phyloP scores from a whole-genome alignment of 176 grass and related monocot species.

The Thalia dealbata region DNA sequence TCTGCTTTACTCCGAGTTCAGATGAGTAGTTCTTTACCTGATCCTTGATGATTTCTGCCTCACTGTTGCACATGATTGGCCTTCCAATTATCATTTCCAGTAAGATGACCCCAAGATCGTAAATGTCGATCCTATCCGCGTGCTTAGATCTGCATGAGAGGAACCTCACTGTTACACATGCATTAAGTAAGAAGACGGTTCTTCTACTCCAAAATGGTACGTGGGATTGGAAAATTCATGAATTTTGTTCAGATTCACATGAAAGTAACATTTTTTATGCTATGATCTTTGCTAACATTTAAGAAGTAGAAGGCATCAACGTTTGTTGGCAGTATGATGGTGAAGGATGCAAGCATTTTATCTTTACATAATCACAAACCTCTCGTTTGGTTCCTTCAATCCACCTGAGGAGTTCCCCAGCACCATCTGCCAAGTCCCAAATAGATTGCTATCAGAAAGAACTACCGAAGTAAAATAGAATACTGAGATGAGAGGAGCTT shows the following conservation, averaged over 20 bases:
- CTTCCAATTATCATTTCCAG: conserved; percentile 82
- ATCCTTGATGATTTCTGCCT: conserved; percentile 75
- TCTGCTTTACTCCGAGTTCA: neutral
- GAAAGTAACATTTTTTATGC: too few relatives aligned
- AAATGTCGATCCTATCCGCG: conserved; percentile 58
- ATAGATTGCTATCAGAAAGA: neutral
- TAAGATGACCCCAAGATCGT: conserved; percentile 76
- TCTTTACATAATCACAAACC: conserved; percentile 26
- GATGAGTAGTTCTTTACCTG: conserved; percentile 27
- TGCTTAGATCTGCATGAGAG: conserved; percentile 33
- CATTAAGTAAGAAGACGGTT: too few relatives aligned
- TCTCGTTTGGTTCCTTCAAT: conserved; percentile 39
- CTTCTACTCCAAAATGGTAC: too few relatives aligned
- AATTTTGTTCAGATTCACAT: too few relatives aligned
- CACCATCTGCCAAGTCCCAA: conserved; percentile 2
- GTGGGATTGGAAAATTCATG: too few relatives aligned
- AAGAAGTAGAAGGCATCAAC: neutral
- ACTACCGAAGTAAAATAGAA: neutral
- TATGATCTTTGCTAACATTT: too few relatives aligned
- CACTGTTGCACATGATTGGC: conserved; percentile 58
- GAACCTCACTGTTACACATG: too few relatives aligned
- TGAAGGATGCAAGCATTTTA: neutral
- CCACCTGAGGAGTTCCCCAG: conserved; percentile 26
- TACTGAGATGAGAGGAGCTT: neutral
- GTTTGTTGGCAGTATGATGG: neutral